Evolutionary conservation across 495 filamentous ascomycete genomes (phyloP).

Genomic region (Hypoxylon lenormandii): DNA sequence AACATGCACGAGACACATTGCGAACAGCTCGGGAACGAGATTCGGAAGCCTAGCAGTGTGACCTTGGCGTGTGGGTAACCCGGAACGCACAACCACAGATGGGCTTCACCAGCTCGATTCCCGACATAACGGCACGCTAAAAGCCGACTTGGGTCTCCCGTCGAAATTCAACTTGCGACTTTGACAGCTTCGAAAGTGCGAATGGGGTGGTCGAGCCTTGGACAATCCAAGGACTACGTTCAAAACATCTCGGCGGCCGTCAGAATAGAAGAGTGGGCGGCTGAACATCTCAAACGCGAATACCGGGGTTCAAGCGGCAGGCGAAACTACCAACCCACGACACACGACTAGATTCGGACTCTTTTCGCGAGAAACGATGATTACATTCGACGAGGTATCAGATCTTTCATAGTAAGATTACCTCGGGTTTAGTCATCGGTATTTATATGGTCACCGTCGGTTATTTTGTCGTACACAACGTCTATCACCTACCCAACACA

Average conservation of each 20-base stretch:
- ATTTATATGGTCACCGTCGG: not conserved
- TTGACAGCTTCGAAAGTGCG: conserved; percentile 3
- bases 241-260: conserved; percentile 19
- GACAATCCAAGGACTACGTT: conserved; percentile 6
- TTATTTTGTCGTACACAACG: conserved; percentile 2
- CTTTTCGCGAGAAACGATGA: conserved; percentile 28
- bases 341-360: conserved; percentile 14
- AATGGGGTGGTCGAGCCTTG: not conserved
- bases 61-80: conserved; percentile 3
- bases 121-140: conserved; percentile 26
- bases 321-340: conserved; percentile 17
- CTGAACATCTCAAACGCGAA: conserved; percentile 18
- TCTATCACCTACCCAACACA: not conserved
- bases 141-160: conserved; percentile 1
- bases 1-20: conserved; percentile 37
- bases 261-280: conserved; percentile 18
- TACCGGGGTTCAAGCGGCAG: conserved; percentile 29
- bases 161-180: conserved; percentile 17
- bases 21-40: conserved; percentile 29
- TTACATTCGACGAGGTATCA: conserved; percentile 5
- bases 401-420: not conserved
- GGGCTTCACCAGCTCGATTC: conserved; percentile 20
- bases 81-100: conserved; percentile 16
- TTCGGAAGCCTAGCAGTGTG: conserved; percentile 2
- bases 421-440: not conserved